Conservation (phyloP, 2,329 filamentous ascomycete species). For the Teratosphaeria viscida region DNA sequence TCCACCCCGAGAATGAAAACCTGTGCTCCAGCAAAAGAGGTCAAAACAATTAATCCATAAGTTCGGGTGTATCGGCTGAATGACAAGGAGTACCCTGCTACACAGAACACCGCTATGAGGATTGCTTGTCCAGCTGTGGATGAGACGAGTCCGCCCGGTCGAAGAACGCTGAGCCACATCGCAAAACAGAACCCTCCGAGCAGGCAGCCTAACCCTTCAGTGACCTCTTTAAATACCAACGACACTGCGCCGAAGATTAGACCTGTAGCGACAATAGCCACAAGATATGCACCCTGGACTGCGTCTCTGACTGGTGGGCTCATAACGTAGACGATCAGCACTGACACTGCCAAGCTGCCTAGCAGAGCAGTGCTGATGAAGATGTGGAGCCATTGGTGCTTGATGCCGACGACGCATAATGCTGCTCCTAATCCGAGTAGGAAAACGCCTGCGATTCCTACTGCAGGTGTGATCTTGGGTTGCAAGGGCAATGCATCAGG, state of each 20-base stretch:
- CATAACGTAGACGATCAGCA: constrained; percentile 85
- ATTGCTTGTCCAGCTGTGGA: constrained; percentile 54
- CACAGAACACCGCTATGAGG: constrained; percentile 64
- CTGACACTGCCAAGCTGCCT: constrained; percentile 59
- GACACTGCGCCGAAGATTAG: constrained; percentile 62
- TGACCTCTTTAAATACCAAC: constrained; percentile 72
- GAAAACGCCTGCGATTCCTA: constrained; percentile 67
- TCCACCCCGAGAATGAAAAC: constrained; percentile 75
- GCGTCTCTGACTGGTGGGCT: constrained; percentile 62
- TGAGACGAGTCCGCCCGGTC: constrained; percentile 62
- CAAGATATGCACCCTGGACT: constrained; percentile 77
- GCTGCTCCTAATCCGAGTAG: constrained; percentile 61
- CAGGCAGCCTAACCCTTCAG: constrained; percentile 75
- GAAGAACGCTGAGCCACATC: constrained; percentile 83
- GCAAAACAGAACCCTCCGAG: constrained; percentile 74
- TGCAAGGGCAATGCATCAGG: constrained; percentile 59
- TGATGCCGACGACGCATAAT: constrained; percentile 71
- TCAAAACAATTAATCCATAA: constrained; percentile 65
- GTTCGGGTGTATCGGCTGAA: constrained; percentile 68
- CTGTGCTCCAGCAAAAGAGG: constrained; percentile 74
- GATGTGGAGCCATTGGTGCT: constrained; percentile 64
- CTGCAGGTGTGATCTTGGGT: constrained; percentile 68
- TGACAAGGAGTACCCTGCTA: constrained; percentile 60
- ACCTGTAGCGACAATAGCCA: constrained; percentile 64
- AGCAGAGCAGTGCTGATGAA: constrained; percentile 72